Evolutionary conservation across 2,329 filamentous ascomycete species (phyloP), one percentile per base, ranked within the genome.

Genomic region (Magnaporthales sp.): DNA sequence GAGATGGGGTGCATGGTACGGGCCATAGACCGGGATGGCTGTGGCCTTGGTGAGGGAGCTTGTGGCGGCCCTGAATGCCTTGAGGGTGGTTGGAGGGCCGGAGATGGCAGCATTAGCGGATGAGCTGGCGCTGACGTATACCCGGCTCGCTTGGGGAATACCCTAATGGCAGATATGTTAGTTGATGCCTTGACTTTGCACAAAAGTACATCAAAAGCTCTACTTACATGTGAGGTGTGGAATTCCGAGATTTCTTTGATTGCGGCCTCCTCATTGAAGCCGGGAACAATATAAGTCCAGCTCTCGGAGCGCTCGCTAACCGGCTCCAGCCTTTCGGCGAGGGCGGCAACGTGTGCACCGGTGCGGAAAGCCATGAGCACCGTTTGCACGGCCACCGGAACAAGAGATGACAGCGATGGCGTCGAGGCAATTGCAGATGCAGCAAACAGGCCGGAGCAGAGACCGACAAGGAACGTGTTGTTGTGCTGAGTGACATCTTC

Each of bases 361-460:
- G 83, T 83, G 68, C 88, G 83, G 78, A 91, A 91, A 60, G 88
- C 85, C 73, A 91, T 82, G 69, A 89, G 80, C 27, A 89, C 86
- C 29, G 85, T 81, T 73, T 90, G 85, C 19, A 89, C 82, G 65
- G 84, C 88, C 64, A 91, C 79, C 7, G 83, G 83, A 26, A 90
- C 79, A 46, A 91, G 78, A 62, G 86, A 81, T 22, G 84, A 85
- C 63, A 90, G 78, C 6, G 86, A 88, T 68, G 83, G 84, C 32
- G 88, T 83, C 26, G 85, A 87, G 13, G 88, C 84, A 67, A 91
- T 84, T 19, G 87, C 89, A 13, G 85, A 80, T n/a, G 86, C 89
- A n/a, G 89, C 88, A 71, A 91, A 85, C 26, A 89, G 80, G 65
- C 89, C 89, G 56, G 87, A 89, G 79, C 89, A 91, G 60, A 91